These are phyloP conservation scores for Euclidium syriacum DNA, from an alignment of 345 rosid genomes.

Conservation along the genomic window DNA sequence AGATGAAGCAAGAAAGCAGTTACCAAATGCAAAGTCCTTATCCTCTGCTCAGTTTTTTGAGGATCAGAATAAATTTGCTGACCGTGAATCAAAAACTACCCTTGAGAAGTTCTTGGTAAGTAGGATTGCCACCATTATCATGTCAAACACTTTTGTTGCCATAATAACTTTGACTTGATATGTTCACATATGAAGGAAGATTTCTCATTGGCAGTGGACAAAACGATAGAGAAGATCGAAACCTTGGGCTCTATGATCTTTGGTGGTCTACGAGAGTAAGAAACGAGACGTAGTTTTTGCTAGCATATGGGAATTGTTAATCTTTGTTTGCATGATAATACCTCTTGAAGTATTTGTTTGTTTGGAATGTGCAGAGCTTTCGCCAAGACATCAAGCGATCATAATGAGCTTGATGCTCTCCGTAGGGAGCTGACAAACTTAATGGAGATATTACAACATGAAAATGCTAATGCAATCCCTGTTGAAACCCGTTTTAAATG, in stretches of 20 bases:
- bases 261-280: conserved; percentile 64
- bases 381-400: too few species aligned
- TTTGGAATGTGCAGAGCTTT: too few species aligned
- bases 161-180: conserved; percentile 25
- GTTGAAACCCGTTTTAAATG: too few species aligned
- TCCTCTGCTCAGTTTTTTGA: conserved; percentile 94
- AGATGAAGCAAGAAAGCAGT: conserved; percentile 98
- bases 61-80: conserved; percentile 54
- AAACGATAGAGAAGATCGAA: conserved; percentile 75
- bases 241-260: conserved; percentile 62
- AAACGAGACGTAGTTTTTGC: too few species aligned
- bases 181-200: conserved; percentile 65
- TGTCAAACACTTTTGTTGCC: conserved; percentile 6
- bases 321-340: too few species aligned
- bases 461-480: neutral
- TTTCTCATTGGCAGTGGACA: conserved; percentile 62
- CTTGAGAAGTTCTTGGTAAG: conserved; percentile 74
- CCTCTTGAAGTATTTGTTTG: too few species aligned
- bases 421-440: neutral
- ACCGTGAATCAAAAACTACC: conserved; percentile 62
- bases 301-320: too few species aligned
- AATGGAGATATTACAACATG: neutral
- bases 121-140: conserved; percentile 26
- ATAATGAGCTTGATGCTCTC: too few species aligned
- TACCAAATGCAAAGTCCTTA: conserved; percentile 92